Percentiles rank a stretch among this genome's conserved stretches.
phyloP scores from a whole-genome alignment of 2,329 filamentous ascomycete species.

The Beauveria brongniartii region DNA sequence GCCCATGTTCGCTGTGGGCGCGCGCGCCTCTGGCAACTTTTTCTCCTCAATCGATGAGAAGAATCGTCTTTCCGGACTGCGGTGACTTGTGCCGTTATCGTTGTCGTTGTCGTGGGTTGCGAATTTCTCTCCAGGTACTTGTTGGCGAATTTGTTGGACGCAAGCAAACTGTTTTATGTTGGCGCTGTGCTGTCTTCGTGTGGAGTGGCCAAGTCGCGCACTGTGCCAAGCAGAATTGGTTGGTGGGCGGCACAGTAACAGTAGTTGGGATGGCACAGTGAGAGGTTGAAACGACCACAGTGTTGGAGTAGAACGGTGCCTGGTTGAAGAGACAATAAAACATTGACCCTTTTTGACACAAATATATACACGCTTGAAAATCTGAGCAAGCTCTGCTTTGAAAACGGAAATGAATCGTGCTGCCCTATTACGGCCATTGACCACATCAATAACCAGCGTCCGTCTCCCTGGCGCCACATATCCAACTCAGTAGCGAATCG shows the following conservation, averaged over 20 bases:
- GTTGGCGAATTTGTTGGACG: background rate
- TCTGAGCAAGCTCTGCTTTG: no score
- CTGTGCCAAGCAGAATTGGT: background rate
- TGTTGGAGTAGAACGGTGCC: no score
- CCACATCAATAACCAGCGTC: background rate
- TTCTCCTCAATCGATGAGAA: background rate
- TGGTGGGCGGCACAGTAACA: background rate
- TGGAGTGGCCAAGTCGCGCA: background rate
- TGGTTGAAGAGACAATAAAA: no score
- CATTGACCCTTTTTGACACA: no score
- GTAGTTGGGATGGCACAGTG: no score
- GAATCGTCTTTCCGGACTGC: background rate
- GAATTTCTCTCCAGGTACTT: background rate
- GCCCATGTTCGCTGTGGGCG: background rate
- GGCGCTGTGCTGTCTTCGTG: background rate
- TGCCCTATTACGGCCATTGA: no score
- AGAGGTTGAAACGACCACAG: no score
- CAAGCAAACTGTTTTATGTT: background rate
- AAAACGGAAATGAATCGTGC: no score
- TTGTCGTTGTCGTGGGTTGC: background rate
- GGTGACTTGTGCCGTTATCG: background rate
- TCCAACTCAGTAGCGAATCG: background rate
- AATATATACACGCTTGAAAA: no score
- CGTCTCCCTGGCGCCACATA: background rate
- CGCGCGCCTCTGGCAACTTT: background rate